Base-by-base conservation (phyloP, 805 yeast species). In the Isabelozyma pseudorhagii region DNA sequence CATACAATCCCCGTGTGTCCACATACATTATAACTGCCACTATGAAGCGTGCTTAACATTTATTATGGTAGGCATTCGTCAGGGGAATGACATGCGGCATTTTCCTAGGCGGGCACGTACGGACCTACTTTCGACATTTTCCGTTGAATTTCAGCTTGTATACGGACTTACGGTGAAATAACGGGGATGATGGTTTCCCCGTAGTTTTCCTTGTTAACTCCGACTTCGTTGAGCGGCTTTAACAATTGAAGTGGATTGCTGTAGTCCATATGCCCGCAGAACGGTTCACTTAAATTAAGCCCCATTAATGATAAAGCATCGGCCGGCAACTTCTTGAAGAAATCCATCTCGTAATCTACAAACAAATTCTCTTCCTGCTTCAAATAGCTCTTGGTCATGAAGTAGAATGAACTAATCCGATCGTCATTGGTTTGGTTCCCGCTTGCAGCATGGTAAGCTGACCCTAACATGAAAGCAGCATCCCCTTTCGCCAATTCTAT, bases 401-500 rank as follows among this genome's bases (percentile, higher is more conserved):
- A 66, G 15, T 61, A 43, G 21, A 62, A 58, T 6, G 58, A 45
- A 13, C 56, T 54, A 21, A 61, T 59, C 47, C 71, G 56, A 38
- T 53, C 54, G 21, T 59, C 61, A 50, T 58, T 56, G 13, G 69
- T 64, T n/a, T 31, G 28, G 40, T 67, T 67, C 2, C 66, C 61
- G 41, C 64, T 54, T 8, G 64, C 71, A 17, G 63, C 69, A 54
- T 67, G 71, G 49, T 58, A 57, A 15, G 58, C 53, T 5, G 67
- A 60, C 3, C 60, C 69, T 28, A 66, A 53, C 67, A 66, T 60
- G 44, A 66, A 63, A 21, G 60, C 58, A 1, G 53, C 60, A 49
- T 67, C 72, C 21, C 71, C 71, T 41, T 59, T 55, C 10, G 64
- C 64, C 48, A 64, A 47, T 48, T 66, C 69, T 27, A 58, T 57